Percentiles rank a stretch among this genome's conserved stretches.
phyloP scores from a whole-genome alignment of 2,329 filamentous ascomycete species.

The Drechslerella coelobrocha region DNA sequence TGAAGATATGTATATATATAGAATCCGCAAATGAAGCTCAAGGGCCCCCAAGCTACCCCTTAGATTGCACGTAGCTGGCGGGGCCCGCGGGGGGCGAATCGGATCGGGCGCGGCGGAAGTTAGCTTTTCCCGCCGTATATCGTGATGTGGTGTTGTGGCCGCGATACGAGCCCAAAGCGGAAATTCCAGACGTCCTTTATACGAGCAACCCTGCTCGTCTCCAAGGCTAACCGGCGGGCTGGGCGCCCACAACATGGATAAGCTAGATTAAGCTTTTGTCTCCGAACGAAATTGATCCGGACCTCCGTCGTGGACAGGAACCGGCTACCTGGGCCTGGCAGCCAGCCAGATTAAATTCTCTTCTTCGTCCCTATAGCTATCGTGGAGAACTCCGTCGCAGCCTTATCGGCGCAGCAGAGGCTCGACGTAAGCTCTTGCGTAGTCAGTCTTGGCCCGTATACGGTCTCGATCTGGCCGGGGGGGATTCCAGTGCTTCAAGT shows the following conservation, averaged over 20 bases:
- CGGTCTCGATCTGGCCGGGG: not conserved
- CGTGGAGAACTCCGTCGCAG: too few relatives aligned
- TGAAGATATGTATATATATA: not conserved
- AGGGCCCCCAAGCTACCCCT: not conserved
- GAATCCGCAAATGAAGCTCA: not conserved
- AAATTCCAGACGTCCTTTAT: constrained; percentile 25
- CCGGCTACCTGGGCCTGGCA: too few relatives aligned
- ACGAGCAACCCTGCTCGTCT: constrained; percentile 21
- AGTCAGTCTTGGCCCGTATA: not conserved
- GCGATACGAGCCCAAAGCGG: constrained; percentile 41
- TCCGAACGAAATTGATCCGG: not conserved
- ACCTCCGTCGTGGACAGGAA: not conserved
- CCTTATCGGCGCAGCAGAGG: not conserved
- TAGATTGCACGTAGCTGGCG: not conserved
- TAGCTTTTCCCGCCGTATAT: not conserved
- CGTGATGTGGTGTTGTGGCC: constrained; percentile 15
- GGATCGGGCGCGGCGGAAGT: constrained; percentile 1
- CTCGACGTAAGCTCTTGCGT: not conserved
- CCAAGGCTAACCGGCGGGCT: too few relatives aligned
- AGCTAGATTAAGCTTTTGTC: not conserved
- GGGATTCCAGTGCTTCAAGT: not conserved
- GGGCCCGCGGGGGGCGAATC: not conserved
- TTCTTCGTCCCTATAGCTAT: too few relatives aligned
- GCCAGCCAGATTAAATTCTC: too few relatives aligned
- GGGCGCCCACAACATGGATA: too few relatives aligned